Base-by-base conservation (phyloP, 2,329 filamentous ascomycete species). In the Aspergillus quadricinctus region DNA sequence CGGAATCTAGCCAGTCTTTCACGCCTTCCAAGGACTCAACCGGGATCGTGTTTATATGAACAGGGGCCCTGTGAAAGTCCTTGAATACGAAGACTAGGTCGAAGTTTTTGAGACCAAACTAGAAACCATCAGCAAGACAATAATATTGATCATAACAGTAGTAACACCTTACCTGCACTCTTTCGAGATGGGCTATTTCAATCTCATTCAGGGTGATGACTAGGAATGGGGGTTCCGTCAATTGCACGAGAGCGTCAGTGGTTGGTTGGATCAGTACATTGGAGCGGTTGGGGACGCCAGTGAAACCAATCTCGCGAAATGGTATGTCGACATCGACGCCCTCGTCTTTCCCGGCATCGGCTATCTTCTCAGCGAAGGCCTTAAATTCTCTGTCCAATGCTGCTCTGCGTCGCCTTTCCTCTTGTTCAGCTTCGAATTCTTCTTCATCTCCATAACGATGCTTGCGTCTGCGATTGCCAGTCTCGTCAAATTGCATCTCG, bases 31-130 rank as follows among this genome's bases (percentile, higher is more conserved):
- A 82, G 2, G 88, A 90, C 71, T 99, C 94, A 25, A 99, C 91
- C 0, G 94, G 95, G 61, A 99, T 97, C 6, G 94, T 99, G 77
- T 99, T 99, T 80, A 99, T 88, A 74, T 99, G 94, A 55, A 88
- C 89, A 1, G 93, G 93, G 2, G 90, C 77, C n/a, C 92, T 86
- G 53, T 89, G 85, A 75, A 96, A 97, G 77, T 99, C 94, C 70
- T 97, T 97, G 81, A 96, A 97, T 40, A 99, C 90, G 69, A 97
- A 92, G 21, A 99, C 94, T 74, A 99, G 86, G 76, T 99, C 94
- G 73, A 99, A 99, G 76, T 99, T 99, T 81, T 97, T 97, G 59
- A 99, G 82, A 35, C 94, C 95, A 69, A 99, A 99, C 77, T 93
- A 82, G 27, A 25, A 48, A n/a, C 56, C 23, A 50, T 75, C 65